These are phyloP conservation scores for Pseudocercospora vitis DNA, from an alignment of 2,329 filamentous ascomycete genomes.

Conservation along the genomic window DNA sequence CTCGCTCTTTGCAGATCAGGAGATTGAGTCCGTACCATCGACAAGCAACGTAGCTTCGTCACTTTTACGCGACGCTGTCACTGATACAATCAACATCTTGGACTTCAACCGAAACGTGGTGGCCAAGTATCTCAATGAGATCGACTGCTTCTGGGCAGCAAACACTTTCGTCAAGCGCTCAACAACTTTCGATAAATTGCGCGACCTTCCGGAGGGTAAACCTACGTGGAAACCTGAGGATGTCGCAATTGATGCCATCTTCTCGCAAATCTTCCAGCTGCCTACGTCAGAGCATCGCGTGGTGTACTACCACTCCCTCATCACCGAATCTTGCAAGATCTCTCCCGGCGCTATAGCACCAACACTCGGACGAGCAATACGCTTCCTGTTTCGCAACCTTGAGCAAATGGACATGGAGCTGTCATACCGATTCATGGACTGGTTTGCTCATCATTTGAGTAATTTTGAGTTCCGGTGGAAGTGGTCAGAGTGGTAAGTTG, in stretches of 20 bases:
- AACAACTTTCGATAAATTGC: slow-evolving; percentile 86
- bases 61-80: slow-evolving; percentile 78
- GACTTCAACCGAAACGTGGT: slow-evolving; percentile 88
- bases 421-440: slow-evolving; percentile 84
- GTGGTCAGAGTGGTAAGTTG: slow-evolving; percentile 84
- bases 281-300: slow-evolving; percentile 87
- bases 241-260: slow-evolving; percentile 94
- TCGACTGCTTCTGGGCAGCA: slow-evolving; percentile 90
- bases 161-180: slow-evolving; percentile 91
- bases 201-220: slow-evolving; percentile 62
- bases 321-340: slow-evolving; percentile 94
- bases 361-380: slow-evolving; percentile 86
- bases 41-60: slow-evolving; percentile 74
- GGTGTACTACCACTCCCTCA: slow-evolving; percentile 92
- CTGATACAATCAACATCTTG: slow-evolving; percentile 91
- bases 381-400: slow-evolving; percentile 81
- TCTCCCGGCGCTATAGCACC: slow-evolving; percentile 95
- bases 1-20: slow-evolving; percentile 85
- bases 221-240: slow-evolving; percentile 97
- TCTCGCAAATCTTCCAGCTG: slow-evolving; percentile 88
- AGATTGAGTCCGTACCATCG: slow-evolving; percentile 78
- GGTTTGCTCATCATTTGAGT: slow-evolving; percentile 96
- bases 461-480: slow-evolving; percentile 99
- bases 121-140: slow-evolving; percentile 85
- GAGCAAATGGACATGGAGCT: slow-evolving; percentile 85